Percentiles rank a stretch among this genome's conserved stretches.
Conservation (phyloP, 495 filamentous ascomycete species). For the Copromyces sp. region DNA sequence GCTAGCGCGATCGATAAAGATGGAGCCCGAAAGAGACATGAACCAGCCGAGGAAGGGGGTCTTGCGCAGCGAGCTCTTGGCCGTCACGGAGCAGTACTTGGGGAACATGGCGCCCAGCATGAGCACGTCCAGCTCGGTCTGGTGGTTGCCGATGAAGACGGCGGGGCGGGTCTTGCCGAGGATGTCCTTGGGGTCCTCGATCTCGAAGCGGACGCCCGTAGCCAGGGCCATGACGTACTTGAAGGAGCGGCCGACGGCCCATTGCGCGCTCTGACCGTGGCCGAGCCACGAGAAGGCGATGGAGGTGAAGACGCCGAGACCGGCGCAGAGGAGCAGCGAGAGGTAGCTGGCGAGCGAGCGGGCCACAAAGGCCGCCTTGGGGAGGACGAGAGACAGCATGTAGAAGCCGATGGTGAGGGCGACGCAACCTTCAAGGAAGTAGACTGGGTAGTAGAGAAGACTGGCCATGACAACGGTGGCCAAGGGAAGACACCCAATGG, state of each 20-base stretch:
- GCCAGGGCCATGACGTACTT: conserved; percentile 66
- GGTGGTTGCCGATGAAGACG: conserved; percentile 89
- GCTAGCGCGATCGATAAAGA: conserved; percentile 91
- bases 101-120: conserved; percentile 84
- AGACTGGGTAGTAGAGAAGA: conserved; percentile 34
- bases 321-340: conserved; percentile 52
- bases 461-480: conserved; percentile 13
- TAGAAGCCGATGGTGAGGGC: conserved; percentile 49
- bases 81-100: conserved; percentile 83
- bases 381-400: conserved; percentile 43
- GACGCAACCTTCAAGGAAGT: conserved; percentile 47
- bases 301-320: conserved; percentile 69
- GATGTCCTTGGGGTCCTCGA: conserved; percentile 56
- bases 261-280: conserved; percentile 69
- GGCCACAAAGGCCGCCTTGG: conserved; percentile 55
- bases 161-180: conserved; percentile 63
- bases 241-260: conserved; percentile 71
- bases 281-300: conserved; percentile 61
- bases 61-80: conserved; percentile 73
- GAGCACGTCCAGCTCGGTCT: conserved; percentile 88
- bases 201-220: conserved; percentile 70
- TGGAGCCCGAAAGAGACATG: conserved; percentile 78
- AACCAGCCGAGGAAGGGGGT: conserved; percentile 94
- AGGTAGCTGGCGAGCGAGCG: conserved; percentile 64
- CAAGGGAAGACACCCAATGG: not conserved